A percentile compares a stretch with the other conserved stretches of the same genome.
Evolutionary conservation across 148 eudicot species (phyloP).

Genomic region (Nyssa sinensis): DNA sequence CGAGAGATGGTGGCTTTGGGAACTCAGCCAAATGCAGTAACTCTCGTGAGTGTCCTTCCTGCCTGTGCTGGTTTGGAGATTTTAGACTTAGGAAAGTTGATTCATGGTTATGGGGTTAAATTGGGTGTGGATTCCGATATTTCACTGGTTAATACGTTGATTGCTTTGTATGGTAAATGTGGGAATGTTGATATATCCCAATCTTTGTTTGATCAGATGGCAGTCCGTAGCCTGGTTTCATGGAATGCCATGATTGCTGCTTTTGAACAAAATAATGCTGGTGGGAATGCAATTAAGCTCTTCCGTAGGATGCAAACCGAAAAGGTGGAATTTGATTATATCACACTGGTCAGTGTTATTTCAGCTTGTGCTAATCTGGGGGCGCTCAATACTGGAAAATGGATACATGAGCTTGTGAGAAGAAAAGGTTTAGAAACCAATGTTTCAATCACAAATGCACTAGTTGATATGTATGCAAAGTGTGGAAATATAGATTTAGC

Average conservation of each 20-base stretch:
- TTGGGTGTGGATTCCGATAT: conserved; percentile 11
- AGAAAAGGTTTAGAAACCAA: conserved; percentile 26
- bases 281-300: conserved; percentile 17
- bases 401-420: conserved; percentile 24
- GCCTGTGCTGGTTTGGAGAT: conserved; percentile 25
- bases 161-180: conserved; percentile 19
- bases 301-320: conserved; percentile 18
- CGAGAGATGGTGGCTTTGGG: conserved; percentile 18
- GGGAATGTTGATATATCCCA: conserved; percentile 19
- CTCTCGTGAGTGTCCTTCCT: conserved; percentile 20
- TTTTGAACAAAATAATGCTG: conserved; percentile 22
- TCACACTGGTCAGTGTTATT: conserved; percentile 28
- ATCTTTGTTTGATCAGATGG: conserved; percentile 23
- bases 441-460: conserved; percentile 24
- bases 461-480: conserved; percentile 27
- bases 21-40: conserved; percentile 17
- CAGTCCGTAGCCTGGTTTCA: conserved; percentile 23
- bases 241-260: conserved; percentile 37
- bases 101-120: conserved; percentile 16
- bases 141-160: conserved; percentile 10
- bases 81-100: conserved; percentile 16
- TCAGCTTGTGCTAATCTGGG: conserved; percentile 26
- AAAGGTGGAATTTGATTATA: conserved; percentile 15
- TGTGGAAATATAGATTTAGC: conserved; percentile 25
- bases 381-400: conserved; percentile 23